Percentiles rank a stretch among this genome's conserved stretches.
Evolutionary conservation across 176 grass and related monocot species (phyloP).

Genomic region (Cymbopogon citratus): DNA sequence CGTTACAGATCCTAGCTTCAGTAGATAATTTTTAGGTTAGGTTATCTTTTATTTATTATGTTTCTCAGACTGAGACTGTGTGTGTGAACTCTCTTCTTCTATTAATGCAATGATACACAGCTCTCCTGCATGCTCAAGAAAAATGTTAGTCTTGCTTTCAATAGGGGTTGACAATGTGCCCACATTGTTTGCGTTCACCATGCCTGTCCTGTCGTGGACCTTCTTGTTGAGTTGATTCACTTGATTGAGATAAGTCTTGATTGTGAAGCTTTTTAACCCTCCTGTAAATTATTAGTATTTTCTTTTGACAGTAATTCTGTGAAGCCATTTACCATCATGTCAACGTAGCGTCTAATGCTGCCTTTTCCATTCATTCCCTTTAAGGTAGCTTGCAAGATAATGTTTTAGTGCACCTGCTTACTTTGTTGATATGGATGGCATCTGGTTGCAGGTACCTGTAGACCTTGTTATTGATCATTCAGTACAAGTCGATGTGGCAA

Average conservation of each 20-base stretch:
- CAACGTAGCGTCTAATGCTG: not conserved
- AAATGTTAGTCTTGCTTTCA: not conserved
- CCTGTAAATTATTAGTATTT: not conserved
- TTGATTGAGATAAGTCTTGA: not conserved
- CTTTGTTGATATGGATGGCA: conserved; percentile 3
- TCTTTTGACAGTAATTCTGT: not conserved
- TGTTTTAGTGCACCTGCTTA: not conserved
- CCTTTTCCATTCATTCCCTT: not conserved
- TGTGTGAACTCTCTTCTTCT: not conserved
- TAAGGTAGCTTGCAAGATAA: not conserved
- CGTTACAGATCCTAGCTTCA: not conserved
- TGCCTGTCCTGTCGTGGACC: not conserved
- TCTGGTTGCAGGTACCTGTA: conserved; percentile 72
- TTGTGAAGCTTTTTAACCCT: not conserved
- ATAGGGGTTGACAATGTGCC: not conserved
- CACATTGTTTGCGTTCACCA: not conserved
- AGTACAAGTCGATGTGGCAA: conserved; percentile 94
- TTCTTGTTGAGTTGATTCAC: not conserved
- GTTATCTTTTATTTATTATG: not conserved
- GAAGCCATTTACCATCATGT: not conserved
- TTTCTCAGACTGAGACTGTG: not conserved
- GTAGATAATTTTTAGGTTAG: not conserved
- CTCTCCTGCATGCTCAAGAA: not conserved
- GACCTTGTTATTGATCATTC: conserved; percentile 98
- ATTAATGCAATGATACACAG: not conserved